A percentile compares a stretch with the other conserved stretches of the same genome.
These are phyloP conservation scores for Taiozyma sp. DNA, from an alignment of 1,139 yeast species.

Conservation along the genomic window DNA sequence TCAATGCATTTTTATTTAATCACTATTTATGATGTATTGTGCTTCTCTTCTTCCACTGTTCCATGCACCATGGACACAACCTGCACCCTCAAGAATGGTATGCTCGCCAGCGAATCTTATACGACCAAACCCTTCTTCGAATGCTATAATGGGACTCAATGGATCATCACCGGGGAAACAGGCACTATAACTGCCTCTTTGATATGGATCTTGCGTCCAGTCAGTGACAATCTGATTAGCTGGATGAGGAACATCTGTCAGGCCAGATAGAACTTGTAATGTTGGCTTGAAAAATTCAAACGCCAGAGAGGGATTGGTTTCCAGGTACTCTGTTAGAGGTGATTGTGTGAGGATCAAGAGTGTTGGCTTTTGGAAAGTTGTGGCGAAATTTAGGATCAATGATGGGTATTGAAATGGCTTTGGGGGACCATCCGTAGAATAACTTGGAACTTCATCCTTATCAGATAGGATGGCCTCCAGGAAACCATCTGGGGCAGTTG, in stretches of 20 bases:
- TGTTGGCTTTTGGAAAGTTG: constrained; percentile 38
- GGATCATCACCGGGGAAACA: constrained; percentile 67
- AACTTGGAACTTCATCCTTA: constrained; percentile 3
- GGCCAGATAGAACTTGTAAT: constrained; percentile 23
- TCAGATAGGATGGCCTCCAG: constrained; percentile 8
- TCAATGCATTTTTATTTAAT: neutral
- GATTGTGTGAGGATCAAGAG: constrained; percentile 64
- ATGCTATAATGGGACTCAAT: constrained; percentile 46
- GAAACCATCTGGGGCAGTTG: constrained; percentile 29
- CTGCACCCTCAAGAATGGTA: constrained; percentile 70
- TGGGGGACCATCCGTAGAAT: constrained; percentile 20
- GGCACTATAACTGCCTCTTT: constrained; percentile 75
- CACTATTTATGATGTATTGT: constrained; percentile 24
- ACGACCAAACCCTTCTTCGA: constrained; percentile 51
- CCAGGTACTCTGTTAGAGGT: constrained; percentile 56
- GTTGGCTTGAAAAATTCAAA: constrained; percentile 43
- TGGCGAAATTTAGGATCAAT: constrained; percentile 40
- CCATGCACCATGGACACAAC: constrained; percentile 84
- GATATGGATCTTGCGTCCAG: constrained; percentile 70
- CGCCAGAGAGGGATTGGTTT: constrained; percentile 34
- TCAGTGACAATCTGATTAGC: constrained; percentile 47
- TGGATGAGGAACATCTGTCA: constrained; percentile 37
- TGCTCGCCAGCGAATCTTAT: constrained; percentile 87
- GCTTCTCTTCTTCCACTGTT: constrained; percentile 73
- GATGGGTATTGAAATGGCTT: constrained; percentile 47